Percentiles rank a stretch among this genome's conserved stretches.
phyloP scores from a whole-genome alignment of 352 stramenopile species.

The Phytophthora fragariaefolia region DNA sequence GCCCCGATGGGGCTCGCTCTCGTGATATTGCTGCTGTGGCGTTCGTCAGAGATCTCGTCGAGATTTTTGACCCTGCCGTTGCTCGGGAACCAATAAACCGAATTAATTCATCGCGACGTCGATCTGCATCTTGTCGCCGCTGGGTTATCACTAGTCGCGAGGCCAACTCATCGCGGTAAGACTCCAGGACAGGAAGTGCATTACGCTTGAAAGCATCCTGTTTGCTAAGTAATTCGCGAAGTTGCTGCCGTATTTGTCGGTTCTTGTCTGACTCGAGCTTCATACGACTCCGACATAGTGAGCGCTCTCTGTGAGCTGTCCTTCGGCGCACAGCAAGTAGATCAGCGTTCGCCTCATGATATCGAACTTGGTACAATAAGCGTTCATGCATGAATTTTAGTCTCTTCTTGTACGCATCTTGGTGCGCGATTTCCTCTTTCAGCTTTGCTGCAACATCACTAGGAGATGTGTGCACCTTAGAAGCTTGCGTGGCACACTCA shows the following conservation, averaged over 20 bases:
- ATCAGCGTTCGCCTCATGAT: constrained; percentile 48
- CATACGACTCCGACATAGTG: constrained; percentile 45
- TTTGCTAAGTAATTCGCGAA: constrained; percentile 31
- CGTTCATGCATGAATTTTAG: constrained; percentile 56
- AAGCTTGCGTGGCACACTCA: background rate
- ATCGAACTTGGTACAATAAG: constrained; percentile 41
- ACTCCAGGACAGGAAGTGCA: constrained; percentile 45
- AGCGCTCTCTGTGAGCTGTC: constrained; percentile 34
- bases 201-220: constrained; percentile 40
- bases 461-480: constrained; percentile 3
- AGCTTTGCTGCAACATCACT: constrained; percentile 24
- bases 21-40: constrained; percentile 20
- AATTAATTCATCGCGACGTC: constrained; percentile 56
- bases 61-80: constrained; percentile 6
- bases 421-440: constrained; percentile 51
- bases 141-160: constrained; percentile 48
- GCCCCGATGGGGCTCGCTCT: constrained; percentile 9
- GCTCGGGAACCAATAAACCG: constrained; percentile 48
- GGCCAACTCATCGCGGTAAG: constrained; percentile 56
- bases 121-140: constrained; percentile 52
- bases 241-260: constrained; percentile 34
- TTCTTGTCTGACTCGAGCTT: constrained; percentile 48
- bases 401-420: constrained; percentile 66
- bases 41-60: constrained; percentile 7
- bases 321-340: constrained; percentile 35